Base-by-base conservation (phyloP, 2,329 filamentous ascomycete species). In the Xylariaceae sp. region DNA sequence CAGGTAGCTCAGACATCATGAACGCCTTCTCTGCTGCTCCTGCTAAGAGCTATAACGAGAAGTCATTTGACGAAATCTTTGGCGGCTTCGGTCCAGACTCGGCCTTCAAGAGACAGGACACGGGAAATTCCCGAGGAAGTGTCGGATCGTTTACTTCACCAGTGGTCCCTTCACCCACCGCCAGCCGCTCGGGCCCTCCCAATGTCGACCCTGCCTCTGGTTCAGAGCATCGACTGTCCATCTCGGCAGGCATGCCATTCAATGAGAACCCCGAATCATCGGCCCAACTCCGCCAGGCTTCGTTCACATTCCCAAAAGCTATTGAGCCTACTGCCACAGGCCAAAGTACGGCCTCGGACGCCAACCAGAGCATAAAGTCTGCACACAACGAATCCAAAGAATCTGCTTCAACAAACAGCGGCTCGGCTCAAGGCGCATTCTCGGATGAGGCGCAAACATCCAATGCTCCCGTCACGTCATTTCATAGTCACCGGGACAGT, bases 1-100 rank as follows among this genome's bases (percentile, higher is more conserved):
- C 84, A 51, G 81, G 79, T 59, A 87, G 85, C 73, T 80, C 83
- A 45, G 81, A 86, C 64, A 80, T 85, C 60, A 80, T 82, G 75
- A 78, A 79, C 47, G 76, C 80, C 11, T 85, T 84, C 61, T 71
- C 76, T 35, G 76, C 80, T 9, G 77, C 80, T 10, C 74, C 80
- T 9, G 68, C 75, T 47, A 75, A 77, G 52, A 60, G 67, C 45
- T 78, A 78, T 58, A 61, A 80, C 53, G 87, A 90, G 64, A 86
- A 83, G 73, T 86, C 87, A 3, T 95, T 96, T 73, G 90, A 96
- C 71, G 92, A 88, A 68, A 86, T 96, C 50, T 96, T 96, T 73
- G 91, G 91, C 1, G 86, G 87, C 1, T 86, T 86, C 75, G 7
- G 73, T 56, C 79, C 76, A 58, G 62, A 73, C 48, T 84, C 83